Base-by-base conservation (phyloP, 768 basidiomycete species). In the Boletus vermiculosoides region DNA sequence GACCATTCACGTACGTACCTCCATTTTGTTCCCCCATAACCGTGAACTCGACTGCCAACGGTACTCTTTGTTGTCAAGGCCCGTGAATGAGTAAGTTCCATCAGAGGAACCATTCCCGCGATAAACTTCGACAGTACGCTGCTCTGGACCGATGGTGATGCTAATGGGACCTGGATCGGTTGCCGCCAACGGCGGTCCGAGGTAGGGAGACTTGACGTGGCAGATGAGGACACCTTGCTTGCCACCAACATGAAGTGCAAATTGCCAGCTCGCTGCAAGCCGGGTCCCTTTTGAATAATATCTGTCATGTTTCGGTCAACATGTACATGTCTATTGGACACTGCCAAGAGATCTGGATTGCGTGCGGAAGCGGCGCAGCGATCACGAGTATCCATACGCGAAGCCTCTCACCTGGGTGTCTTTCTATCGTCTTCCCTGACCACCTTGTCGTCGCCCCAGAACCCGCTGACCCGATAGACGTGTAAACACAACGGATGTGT, bases 391-490 rank as follows among this genome's bases (percentile, higher is more conserved):
- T 20, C 23, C 5, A 36, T 4, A 41, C 34, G 40, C 13, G 23
- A 34, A 30, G 15, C 53, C 64, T 55, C 56, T 60, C 50, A 72
- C 71, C 59, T 63, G 23, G 54, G 58, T 7, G 72, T 73, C 33
- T 20, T 56, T 36, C 52, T 54, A 45, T 72, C 70, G 45, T 72
- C 70, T 6, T 47, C 68, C 45, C 54, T 63, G 57, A 72, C 42
- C 47, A 72, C 54, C 55, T 57, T 71, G 53, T 70, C 66, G 23
- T 73, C 67, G 20, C 65, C 51, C 58, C 69, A 68, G 15, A 72
- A 52, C 18, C 68, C 55, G 0, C 72, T 72, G 11, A 60, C 51
- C 1, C 68, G 64, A 50, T 72, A 72, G 48, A 72, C 55, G 39
- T 72, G 71, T 13, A 72, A 51, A 47, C 58, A 63, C 54, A 63